Percentiles rank a stretch among this genome's conserved stretches.
phyloP scores from a whole-genome alignment of 768 basidiomycete genomes.

The Phlebiopsis flavidoalba region DNA sequence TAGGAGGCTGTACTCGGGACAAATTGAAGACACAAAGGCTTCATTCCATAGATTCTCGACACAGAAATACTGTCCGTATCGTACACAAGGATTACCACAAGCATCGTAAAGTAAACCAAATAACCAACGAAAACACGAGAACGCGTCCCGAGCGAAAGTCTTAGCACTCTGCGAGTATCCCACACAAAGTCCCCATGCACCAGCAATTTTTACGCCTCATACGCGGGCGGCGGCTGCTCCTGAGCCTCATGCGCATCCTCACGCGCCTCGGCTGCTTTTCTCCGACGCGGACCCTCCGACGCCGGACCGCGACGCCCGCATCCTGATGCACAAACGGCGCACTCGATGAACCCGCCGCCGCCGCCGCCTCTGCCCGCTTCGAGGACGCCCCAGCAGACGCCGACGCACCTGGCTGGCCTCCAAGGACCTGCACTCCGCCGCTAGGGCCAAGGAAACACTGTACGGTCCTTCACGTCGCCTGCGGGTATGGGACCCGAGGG shows the following conservation, averaged over 20 bases:
- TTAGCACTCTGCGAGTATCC: not conserved
- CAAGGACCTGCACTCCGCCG: not conserved
- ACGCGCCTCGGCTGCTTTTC: not conserved
- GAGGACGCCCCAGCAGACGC: not conserved
- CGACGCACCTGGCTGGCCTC: not conserved
- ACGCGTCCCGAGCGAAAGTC: not conserved
- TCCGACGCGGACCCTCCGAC: not conserved
- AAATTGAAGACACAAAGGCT: not conserved
- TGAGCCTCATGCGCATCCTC: not conserved
- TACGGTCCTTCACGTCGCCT: conserved; percentile 1
- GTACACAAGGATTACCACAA: not conserved
- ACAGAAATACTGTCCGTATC: not conserved
- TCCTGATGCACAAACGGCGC: conserved; percentile 8
- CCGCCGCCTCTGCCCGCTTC: not conserved
- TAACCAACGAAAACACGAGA: not conserved
- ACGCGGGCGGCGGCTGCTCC: not conserved
- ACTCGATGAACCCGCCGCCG: not conserved
- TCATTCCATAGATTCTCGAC: not conserved
- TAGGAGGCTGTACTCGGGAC: not conserved
- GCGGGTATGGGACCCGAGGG: not conserved
- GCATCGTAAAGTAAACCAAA: not conserved
- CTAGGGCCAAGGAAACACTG: not conserved
- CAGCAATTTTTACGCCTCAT: conserved; percentile 1
- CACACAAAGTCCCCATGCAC: not conserved
- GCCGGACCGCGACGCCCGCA: not conserved